phyloP scores from a whole-genome alignment of 768 basidiomycete species.

The Naematelia encephala region DNA sequence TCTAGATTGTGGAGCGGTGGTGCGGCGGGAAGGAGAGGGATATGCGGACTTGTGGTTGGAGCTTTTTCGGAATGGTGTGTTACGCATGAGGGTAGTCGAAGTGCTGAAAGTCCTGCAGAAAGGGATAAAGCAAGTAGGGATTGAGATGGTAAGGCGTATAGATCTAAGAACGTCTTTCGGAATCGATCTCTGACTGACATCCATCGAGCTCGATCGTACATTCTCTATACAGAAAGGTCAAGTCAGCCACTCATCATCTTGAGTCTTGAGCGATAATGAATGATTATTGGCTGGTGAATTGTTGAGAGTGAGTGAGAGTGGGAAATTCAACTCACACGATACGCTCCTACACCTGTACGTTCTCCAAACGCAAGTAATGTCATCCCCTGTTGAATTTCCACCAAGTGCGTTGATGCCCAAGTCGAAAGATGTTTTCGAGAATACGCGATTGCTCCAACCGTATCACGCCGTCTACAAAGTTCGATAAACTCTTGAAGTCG shows the following conservation, averaged over 20 bases:
- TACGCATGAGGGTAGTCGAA: conserved; percentile 84
- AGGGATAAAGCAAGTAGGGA: conserved; percentile 82
- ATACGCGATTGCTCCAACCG: conserved; percentile 76
- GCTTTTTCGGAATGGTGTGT: not conserved
- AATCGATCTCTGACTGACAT: conserved; percentile 68
- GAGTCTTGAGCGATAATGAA: no score
- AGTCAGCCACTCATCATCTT: conserved; percentile 2
- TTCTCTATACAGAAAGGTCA: conserved; percentile 56
- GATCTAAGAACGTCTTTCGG: conserved; percentile 76
- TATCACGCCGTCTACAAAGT: conserved; percentile 66
- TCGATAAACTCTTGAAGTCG: conserved; percentile 96
- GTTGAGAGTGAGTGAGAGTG: no score
- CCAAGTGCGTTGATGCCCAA: conserved; percentile 73
- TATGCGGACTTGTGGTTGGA: conserved; percentile 8
- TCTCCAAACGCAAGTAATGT: conserved; percentile 68
- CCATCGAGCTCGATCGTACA: conserved; percentile 84
- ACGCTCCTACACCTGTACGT: conserved; percentile 68
- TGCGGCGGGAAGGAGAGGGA: conserved; percentile 38
- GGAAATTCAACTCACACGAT: conserved; percentile 68
- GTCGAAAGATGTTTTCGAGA: conserved; percentile 70
- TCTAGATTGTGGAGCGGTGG: conserved; percentile 44
- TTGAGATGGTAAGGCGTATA: conserved; percentile 82
- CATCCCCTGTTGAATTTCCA: conserved; percentile 72
- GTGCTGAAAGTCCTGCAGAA: conserved; percentile 83
- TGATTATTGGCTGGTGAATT: no score